Evolutionary conservation across 768 basidiomycete genomes (phyloP).

Genomic region (Suillus variegatus): DNA sequence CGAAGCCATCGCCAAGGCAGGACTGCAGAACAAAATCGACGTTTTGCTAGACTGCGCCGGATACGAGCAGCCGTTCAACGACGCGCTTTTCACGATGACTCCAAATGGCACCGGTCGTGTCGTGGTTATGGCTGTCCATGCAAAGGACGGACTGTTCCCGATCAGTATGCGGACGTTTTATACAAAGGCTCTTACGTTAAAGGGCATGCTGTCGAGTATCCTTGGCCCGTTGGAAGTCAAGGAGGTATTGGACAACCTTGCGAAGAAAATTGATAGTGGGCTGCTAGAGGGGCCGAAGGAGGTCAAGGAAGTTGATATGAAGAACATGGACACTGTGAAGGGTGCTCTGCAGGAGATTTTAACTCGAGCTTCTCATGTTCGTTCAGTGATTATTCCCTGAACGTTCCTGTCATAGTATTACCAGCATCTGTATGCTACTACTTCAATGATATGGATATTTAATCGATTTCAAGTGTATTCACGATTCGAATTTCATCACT

Average conservation of each 20-base stretch:
- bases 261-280: slow-evolving; percentile 32
- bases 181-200: slow-evolving; percentile 31
- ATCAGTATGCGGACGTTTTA: slow-evolving; percentile 34
- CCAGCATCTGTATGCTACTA: background rate
- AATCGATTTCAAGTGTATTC: background rate
- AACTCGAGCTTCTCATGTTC: slow-evolving; percentile 28
- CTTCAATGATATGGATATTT: background rate
- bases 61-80: slow-evolving; percentile 34
- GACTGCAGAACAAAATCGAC: slow-evolving; percentile 32
- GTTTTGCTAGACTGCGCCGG: slow-evolving; percentile 37
- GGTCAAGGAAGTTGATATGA: slow-evolving; percentile 24
- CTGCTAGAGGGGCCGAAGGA: slow-evolving; percentile 27
- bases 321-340: slow-evolving; percentile 20
- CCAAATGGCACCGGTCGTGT: slow-evolving; percentile 33
- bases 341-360: slow-evolving; percentile 26
- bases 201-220: slow-evolving; percentile 32
- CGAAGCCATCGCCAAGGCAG: slow-evolving; percentile 26
- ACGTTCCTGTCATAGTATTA: background rate
- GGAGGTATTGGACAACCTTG: slow-evolving; percentile 28
- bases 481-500: background rate
- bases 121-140: slow-evolving; percentile 36
- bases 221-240: slow-evolving; percentile 25
- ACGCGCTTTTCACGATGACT: slow-evolving; percentile 35
- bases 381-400: slow-evolving; percentile 30
- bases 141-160: slow-evolving; percentile 32